phyloP scores from a whole-genome alignment of 768 basidiomycete species.

The Sarcomyxa edulis region DNA sequence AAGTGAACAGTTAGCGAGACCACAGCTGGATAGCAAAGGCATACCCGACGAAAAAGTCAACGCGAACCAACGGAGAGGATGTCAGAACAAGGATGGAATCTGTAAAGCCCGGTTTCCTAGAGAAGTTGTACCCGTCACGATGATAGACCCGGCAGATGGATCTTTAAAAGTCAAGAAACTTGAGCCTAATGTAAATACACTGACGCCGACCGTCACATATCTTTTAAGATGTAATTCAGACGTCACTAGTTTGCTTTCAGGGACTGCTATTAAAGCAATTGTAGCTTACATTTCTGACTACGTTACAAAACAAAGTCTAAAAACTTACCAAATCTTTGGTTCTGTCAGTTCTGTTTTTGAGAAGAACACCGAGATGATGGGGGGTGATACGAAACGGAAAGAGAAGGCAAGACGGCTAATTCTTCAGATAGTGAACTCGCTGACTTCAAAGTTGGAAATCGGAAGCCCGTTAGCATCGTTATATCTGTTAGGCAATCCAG shows the following conservation, averaged over 20 bases:
- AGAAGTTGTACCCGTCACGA: slow-evolving; percentile 11
- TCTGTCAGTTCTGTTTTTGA: slow-evolving; percentile 15
- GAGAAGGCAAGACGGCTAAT: slow-evolving; percentile 16
- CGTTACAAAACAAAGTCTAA: slow-evolving; percentile 19
- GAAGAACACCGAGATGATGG: slow-evolving; percentile 15
- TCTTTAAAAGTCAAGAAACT: slow-evolving; percentile 20
- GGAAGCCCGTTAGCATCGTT: too few species aligned
- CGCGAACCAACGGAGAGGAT: slow-evolving; percentile 11
- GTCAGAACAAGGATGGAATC: slow-evolving; percentile 18
- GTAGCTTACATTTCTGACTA: slow-evolving; percentile 22
- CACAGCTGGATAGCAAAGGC: slow-evolving; percentile 18
- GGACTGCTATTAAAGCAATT: slow-evolving; percentile 30
- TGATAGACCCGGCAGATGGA: slow-evolving; percentile 20
- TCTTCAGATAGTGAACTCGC: too few species aligned
- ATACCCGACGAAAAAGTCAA: too few species aligned
- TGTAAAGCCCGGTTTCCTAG: slow-evolving; percentile 30
- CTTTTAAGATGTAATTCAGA: slow-evolving; percentile 30
- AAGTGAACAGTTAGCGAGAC: neutral
- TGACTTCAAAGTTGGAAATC: too few species aligned
- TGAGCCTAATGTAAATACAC: slow-evolving; percentile 27
- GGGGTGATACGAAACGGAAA: slow-evolving; percentile 14
- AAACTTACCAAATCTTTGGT: too few species aligned
- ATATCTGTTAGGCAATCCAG: too few species aligned
- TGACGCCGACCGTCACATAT: slow-evolving; percentile 20
- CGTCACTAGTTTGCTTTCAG: slow-evolving; percentile 24